A percentile compares a stretch with the other conserved stretches of the same genome.
These are phyloP conservation scores for Exidia glandulosa DNA, from an alignment of 768 basidiomycete genomes.

Conservation along the genomic window DNA sequence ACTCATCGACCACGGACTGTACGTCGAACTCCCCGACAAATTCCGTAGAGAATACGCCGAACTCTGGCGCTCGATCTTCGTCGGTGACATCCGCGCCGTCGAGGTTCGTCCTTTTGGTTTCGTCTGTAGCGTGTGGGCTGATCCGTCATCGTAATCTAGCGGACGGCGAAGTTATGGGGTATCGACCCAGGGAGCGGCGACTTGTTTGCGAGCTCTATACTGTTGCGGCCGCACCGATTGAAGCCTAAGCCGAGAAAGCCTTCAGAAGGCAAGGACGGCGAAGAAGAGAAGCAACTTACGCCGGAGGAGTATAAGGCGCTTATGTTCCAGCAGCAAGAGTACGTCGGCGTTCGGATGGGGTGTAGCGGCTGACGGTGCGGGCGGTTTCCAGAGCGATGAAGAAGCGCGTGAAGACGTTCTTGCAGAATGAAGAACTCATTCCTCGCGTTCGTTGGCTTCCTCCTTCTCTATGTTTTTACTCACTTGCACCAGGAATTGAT, in stretches of 20 bases:
- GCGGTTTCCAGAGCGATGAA: conserved; percentile 12
- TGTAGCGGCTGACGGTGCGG: background rate
- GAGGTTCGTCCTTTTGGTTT: conserved; percentile 15
- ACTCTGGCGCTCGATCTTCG: conserved; percentile 46
- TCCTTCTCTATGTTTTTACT: background rate
- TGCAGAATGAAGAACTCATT: conserved; percentile 26
- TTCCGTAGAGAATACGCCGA: conserved; percentile 70
- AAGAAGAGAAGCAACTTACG: conserved; percentile 6
- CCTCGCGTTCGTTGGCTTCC: conserved; percentile 12
- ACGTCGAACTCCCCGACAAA: conserved; percentile 54
- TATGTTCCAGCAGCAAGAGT: conserved; percentile 21
- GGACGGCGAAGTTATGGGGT: conserved; percentile 17
- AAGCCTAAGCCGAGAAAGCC: conserved; percentile 6
- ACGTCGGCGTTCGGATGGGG: background rate
- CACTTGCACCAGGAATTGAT: background rate
- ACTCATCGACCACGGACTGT: conserved; percentile 86
- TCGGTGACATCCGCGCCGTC: conserved; percentile 22
- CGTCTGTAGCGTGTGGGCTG: background rate
- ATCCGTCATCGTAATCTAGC: background rate
- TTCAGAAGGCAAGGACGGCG: conserved; percentile 1
- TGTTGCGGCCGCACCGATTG: conserved; percentile 24
- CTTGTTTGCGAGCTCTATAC: conserved; percentile 25
- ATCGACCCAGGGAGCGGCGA: conserved; percentile 9
- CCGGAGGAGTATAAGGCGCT: conserved; percentile 17
- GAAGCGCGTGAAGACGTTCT: conserved; percentile 21